A percentile compares a stretch with the other conserved stretches of the same genome.
These are phyloP conservation scores for Aeschynomene evenia DNA, from an alignment of 306 rosid species.

Conservation along the genomic window DNA sequence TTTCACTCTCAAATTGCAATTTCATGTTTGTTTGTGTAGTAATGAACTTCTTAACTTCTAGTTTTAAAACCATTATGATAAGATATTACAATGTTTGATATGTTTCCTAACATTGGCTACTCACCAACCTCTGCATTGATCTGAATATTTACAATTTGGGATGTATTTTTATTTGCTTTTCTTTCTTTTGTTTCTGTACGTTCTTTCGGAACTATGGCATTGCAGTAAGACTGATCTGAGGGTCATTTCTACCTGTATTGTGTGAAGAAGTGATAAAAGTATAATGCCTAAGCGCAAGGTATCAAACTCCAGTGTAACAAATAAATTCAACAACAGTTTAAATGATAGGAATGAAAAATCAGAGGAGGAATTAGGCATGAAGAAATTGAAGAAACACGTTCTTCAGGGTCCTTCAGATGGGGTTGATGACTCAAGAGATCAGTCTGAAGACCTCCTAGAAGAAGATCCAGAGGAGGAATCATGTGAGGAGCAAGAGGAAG, in stretches of 20 bases:
- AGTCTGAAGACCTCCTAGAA: neutral
- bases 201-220: neutral
- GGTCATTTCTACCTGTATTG: neutral
- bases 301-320: neutral
- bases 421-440: conserved; percentile 1
- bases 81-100: no score
- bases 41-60: neutral
- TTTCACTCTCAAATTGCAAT: neutral
- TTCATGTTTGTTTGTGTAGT: neutral
- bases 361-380: neutral
- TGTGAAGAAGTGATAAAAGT: neutral
- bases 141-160: no score
- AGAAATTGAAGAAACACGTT: neutral
- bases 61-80: no score
- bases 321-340: neutral
- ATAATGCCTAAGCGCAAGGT: neutral
- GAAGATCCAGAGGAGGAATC: conserved; percentile 20
- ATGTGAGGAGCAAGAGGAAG: conserved; percentile 10
- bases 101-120: no score
- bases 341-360: neutral
- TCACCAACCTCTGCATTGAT: no score
- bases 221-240: neutral
- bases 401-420: neutral
- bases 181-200: neutral
- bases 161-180: no score